Evolutionary conservation across 306 rosid genomes (phyloP), one percentile per base, ranked within the genome.

Genomic region (Vicia villosa): DNA sequence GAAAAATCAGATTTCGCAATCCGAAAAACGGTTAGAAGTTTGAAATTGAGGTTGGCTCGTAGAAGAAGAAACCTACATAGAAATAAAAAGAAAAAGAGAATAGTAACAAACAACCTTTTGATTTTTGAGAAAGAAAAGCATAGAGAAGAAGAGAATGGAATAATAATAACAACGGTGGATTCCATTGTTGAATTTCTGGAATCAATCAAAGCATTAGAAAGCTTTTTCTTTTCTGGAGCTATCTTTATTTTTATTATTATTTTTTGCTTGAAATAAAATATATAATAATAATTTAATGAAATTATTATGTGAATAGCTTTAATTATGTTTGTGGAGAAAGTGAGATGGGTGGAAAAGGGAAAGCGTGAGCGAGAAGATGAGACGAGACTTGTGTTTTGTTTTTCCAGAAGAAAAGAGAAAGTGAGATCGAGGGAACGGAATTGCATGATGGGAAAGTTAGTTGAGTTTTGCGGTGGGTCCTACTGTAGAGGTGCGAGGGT

Each of bases 51-150:
- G 34, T 34, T 24, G 30, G 15, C 2, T 56, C 36, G 14, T 52
- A 21, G 5, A 43, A 21, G 5, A 46, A 74, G 79, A 38, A 21
- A 56, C 22, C 51, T 67, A 24, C 42, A 17, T 30, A 15, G 37
- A 62, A 37, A 47, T 0, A 6, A 2, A n/a, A 5, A 34, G 14
- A 21, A 14, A 68, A 22, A 19, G 24, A 38, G 10, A 54, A 81
- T 76, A 59, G 56, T 10, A 63, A 41, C 15, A 22, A 71, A 19
- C 26, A 83, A 84, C 97, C 92, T 92, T 84, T 70, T 61, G 79
- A 68, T 67, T 78, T 52, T 70, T 66, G 83, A 61, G 79, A 75
- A 77, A 67, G 78, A 84, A 88, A 94, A 87, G 84, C 77, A 83
- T 77, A 72, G 79, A 21, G 63, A 36, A 24, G 34, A 72, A 74